Evolutionary conservation across 192 early-diverging fungal genomes (phyloP).

Genomic region (Allomyces arbusculus): DNA sequence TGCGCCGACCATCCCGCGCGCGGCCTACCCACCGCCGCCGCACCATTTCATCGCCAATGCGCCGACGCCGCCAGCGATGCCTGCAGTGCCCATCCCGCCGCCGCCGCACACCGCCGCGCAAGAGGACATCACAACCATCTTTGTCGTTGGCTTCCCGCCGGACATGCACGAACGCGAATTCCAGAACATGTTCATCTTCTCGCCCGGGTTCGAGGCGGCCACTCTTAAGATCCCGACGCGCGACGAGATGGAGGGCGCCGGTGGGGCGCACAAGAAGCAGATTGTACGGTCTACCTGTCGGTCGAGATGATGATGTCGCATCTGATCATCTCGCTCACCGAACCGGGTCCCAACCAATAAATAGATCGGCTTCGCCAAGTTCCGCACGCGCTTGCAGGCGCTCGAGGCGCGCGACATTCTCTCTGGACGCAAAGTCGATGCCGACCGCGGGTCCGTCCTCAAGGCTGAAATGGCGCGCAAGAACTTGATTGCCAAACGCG

Average conservation of each 20-base stretch:
- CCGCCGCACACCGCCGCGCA: background rate
- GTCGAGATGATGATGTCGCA: conserved; percentile 13
- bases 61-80: too few species aligned
- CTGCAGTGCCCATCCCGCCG: too few species aligned
- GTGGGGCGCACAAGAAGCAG: conserved; percentile 48
- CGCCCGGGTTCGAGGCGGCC: conserved; percentile 90
- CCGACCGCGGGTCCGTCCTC: conserved; percentile 59
- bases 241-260: conserved; percentile 36
- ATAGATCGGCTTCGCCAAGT: conserved; percentile 97
- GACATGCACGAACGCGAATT: conserved; percentile 99
- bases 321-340: conserved; percentile 11
- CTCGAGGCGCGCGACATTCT: conserved; percentile 77
- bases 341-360: conserved; percentile 9
- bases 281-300: conserved; percentile 48
- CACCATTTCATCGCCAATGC: too few species aligned
- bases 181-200: conserved; percentile 98
- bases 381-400: conserved; percentile 75
- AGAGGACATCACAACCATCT: conserved; percentile 97
- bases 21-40: too few species aligned
- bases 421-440: conserved; percentile 77
- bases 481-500: conserved; percentile 84
- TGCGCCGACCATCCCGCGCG: too few species aligned
- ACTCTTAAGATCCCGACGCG: conserved; percentile 71
- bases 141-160: conserved; percentile 97
- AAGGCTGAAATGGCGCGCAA: conserved; percentile 99